Evolutionary conservation across 345 rosid genomes (phyloP).

Genomic region (Iberis pinnata): DNA sequence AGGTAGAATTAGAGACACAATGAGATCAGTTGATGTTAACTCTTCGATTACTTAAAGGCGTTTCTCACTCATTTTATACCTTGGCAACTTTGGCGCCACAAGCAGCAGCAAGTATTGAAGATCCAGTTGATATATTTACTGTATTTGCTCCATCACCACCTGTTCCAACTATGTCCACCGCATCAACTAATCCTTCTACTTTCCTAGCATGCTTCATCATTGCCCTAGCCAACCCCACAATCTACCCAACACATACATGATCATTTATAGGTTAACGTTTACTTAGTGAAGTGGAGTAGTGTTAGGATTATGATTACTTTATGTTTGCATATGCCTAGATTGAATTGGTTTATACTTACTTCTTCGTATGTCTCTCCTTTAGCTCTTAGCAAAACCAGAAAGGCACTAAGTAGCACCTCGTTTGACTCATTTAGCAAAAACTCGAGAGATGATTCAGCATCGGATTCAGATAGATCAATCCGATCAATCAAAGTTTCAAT

Average conservation of each 20-base stretch:
- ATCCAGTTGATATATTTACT: constrained; percentile 88
- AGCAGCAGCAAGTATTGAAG: constrained; percentile 88
- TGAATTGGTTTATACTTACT: constrained; percentile 34
- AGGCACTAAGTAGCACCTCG: constrained; percentile 77
- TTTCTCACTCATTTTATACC: too few relatives aligned
- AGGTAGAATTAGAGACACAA: too few relatives aligned
- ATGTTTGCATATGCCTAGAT: too few relatives aligned
- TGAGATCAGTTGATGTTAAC: too few relatives aligned
- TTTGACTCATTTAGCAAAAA: constrained; percentile 50
- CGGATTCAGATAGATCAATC: constrained; percentile 63
- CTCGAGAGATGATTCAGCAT: constrained; percentile 67
- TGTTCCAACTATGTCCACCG: constrained; percentile 84
- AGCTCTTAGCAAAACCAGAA: constrained; percentile 78
- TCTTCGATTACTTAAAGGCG: too few relatives aligned
- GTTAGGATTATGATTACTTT: too few relatives aligned
- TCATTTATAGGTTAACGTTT: neutral
- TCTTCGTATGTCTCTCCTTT: constrained; percentile 95
- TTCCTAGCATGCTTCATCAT: constrained; percentile 74
- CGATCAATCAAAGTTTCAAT: constrained; percentile 58
- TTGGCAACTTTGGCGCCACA: constrained; percentile 95
- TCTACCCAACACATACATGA: constrained; percentile 33
- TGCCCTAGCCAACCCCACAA: constrained; percentile 81
- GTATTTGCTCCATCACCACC: constrained; percentile 98
- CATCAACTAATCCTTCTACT: constrained; percentile 70
- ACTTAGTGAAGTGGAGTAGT: neutral